Evolutionary conservation across 1,139 yeast genomes (phyloP), one percentile per base, ranked within the genome.

Genomic region (Magnusiomyces suaveolens): DNA sequence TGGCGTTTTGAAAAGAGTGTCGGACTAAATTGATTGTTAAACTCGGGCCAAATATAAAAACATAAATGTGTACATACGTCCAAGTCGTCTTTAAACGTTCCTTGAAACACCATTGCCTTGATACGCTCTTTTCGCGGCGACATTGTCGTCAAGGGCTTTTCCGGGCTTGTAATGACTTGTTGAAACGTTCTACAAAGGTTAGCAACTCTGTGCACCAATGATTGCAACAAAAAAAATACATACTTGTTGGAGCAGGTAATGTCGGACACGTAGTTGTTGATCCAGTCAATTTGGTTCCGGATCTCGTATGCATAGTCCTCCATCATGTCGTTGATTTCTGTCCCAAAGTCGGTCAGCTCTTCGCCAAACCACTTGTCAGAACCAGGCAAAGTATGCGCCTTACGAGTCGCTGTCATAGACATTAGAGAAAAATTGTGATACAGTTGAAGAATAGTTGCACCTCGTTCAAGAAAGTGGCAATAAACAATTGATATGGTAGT

Each of bases 221-320:
- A 29, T 8, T 8, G 6, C 36, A 29, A 29, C 36, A 29, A 29
- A 29, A 29, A 29, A 29, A 29, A 29, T 8, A 65, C 69, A 54
- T 55, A 65, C 68, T 59, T 58, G 29, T 60, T 62, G 8, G 57
- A 57, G 3, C 63, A 60, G 38, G 66, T 43, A 1, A 69, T 57
- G 36, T 69, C 64, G 12, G 57, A 48, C 60, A 64, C 38, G 33
- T 52, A 54, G 36, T 51, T 75, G 50, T 72, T 69, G 24, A 73
- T 59, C 76, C 76, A 73, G 39, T 72, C 69, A 41, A 73, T 55
- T 53, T 73, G 76, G 18, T 71, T 57, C 12, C 72, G 65, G 2
- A 73, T 71, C 1, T 72, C 67, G 49, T 65, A 71, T 1, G 73
- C 72, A 57, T 72, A 69, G 55, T 72, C 75, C 54, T 72, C 75